Evolutionary conservation across 192 early-diverging fungal species (phyloP).

Genomic region (Mortierella antarctica): DNA sequence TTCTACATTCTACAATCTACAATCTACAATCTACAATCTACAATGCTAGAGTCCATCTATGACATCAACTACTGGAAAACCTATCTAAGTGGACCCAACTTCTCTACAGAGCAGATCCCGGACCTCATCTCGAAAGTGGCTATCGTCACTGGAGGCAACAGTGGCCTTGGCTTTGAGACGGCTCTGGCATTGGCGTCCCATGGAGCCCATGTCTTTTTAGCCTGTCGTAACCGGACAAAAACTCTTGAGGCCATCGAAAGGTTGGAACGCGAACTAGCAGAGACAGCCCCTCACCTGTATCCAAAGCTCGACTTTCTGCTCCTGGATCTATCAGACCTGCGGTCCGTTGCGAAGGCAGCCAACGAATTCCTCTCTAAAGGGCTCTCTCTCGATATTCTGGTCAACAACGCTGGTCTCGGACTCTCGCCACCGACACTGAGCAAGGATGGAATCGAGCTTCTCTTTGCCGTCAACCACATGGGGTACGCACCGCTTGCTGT

Average conservation of each 20-base stretch:
- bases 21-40: no score
- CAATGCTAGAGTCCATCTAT: slow-evolving; percentile 36
- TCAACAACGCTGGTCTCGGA: slow-evolving; percentile 45
- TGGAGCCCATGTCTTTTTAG: slow-evolving; percentile 51
- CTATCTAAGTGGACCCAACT: slow-evolving; percentile 10
- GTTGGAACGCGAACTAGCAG: slow-evolving; percentile 40
- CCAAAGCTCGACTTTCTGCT: slow-evolving; percentile 47
- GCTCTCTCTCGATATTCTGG: slow-evolving; percentile 58
- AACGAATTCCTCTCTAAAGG: slow-evolving; percentile 48
- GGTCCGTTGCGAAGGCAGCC: slow-evolving; percentile 35
- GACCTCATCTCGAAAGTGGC: slow-evolving; percentile 55
- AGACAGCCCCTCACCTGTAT: slow-evolving; percentile 44
- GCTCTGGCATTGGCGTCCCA: slow-evolving; percentile 37
- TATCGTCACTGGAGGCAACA: slow-evolving; percentile 63
- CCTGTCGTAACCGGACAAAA: slow-evolving; percentile 18
- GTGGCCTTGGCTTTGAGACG: slow-evolving; percentile 55
- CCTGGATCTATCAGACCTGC: slow-evolving; percentile 43
- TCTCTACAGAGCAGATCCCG: slow-evolving; percentile 44
- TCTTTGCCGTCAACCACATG: slow-evolving; percentile 45
- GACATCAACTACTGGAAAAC: slow-evolving; percentile 48
- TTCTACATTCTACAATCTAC: background rate
- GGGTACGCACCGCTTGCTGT: slow-evolving; percentile 16
- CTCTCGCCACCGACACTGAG: slow-evolving; percentile 24
- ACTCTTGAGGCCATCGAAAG: slow-evolving; percentile 28
- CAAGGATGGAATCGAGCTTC: slow-evolving; percentile 26